phyloP scores from a whole-genome alignment of 495 filamentous ascomycete genomes.

The Lophiotrema nucula region DNA sequence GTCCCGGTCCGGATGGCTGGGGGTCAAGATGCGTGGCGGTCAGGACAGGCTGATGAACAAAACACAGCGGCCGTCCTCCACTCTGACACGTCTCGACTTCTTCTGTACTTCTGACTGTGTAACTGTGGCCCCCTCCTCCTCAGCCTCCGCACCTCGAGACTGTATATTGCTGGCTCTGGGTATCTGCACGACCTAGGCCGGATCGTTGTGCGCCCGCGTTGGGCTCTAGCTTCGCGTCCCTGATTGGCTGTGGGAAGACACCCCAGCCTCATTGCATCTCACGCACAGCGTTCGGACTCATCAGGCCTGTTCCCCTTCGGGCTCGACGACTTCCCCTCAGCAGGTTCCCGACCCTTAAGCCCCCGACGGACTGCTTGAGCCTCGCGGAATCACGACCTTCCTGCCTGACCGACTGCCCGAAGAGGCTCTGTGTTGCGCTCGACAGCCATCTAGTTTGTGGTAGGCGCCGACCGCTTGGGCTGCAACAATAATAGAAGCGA shows the following conservation, averaged over 20 bases:
- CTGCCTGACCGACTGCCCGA: neutral
- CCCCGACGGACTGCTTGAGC: neutral
- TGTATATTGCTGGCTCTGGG: neutral
- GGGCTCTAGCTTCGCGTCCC: neutral
- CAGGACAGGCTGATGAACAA: too few species aligned
- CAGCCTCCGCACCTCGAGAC: neutral
- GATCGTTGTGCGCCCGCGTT: conserved; percentile 3
- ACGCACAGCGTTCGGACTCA: neutral
- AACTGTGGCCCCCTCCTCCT: neutral
- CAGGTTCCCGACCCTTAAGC: neutral
- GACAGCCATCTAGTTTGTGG: neutral
- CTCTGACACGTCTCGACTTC: too few species aligned
- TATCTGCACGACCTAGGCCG: neutral
- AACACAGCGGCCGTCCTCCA: too few species aligned
- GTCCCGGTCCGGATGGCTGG: too few species aligned
- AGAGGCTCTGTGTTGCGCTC: neutral
- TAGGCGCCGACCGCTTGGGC: neutral
- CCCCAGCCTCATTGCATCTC: conserved; percentile 12
- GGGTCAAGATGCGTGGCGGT: too few species aligned
- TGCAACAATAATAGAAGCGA: neutral
- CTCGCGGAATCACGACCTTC: neutral
- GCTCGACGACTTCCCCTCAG: neutral
- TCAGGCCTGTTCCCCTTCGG: neutral
- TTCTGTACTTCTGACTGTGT: neutral
- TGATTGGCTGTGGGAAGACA: conserved; percentile 6